Conservation (phyloP, 2,329 filamentous ascomycete genomes). For the Fusarium sp. region DNA sequence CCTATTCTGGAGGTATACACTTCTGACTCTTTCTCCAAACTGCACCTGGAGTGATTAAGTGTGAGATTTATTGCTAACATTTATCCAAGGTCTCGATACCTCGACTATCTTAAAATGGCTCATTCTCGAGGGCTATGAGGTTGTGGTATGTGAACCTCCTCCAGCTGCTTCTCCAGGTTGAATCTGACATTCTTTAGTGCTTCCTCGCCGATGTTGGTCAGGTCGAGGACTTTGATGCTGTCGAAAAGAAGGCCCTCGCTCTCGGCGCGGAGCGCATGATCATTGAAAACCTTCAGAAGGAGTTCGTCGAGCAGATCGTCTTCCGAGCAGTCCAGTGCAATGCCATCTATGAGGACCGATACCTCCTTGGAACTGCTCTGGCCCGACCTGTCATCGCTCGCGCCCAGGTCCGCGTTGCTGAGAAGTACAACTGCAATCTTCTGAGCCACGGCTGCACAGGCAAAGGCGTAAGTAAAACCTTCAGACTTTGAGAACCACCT, state of each 20-base stretch:
- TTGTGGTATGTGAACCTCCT: slow-evolving; percentile 13
- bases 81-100: slow-evolving; percentile 51
- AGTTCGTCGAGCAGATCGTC: slow-evolving; percentile 81
- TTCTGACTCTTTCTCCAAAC: background rate
- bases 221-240: slow-evolving; percentile 75
- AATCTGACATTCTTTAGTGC: slow-evolving; percentile 34
- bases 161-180: background rate
- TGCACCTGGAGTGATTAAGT: background rate
- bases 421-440: slow-evolving; percentile 51
- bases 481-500: background rate
- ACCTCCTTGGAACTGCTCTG: slow-evolving; percentile 62
- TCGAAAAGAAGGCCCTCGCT: slow-evolving; percentile 70
- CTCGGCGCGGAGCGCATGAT: slow-evolving; percentile 55
- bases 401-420: slow-evolving; percentile 51
- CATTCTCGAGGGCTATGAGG: slow-evolving; percentile 42
- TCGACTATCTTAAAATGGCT: slow-evolving; percentile 53
- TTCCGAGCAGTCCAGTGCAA: slow-evolving; percentile 77
- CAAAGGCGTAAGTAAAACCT: slow-evolving; percentile 61
- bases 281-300: slow-evolving; percentile 70
- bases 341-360: slow-evolving; percentile 49
- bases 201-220: slow-evolving; percentile 73
- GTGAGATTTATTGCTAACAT: background rate
- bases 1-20: slow-evolving; percentile 25
- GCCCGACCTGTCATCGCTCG: slow-evolving; percentile 74
- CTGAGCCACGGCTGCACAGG: slow-evolving; percentile 67